These are phyloP conservation scores for Teratosphaeria destructans DNA, from an alignment of 2,329 filamentous ascomycete species.

Conservation along the genomic window DNA sequence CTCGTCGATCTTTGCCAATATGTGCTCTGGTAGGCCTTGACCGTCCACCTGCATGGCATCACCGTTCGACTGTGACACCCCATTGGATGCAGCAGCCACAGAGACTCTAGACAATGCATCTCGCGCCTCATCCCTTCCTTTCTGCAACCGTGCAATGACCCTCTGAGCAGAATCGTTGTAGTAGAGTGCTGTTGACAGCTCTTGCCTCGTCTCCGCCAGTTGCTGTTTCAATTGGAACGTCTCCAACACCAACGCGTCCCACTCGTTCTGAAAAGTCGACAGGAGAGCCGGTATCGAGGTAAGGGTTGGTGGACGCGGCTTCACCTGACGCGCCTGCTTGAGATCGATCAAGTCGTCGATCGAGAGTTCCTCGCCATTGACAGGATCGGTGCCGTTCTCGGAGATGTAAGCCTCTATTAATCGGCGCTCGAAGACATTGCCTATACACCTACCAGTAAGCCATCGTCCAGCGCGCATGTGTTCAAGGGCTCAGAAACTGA, in stretches of 20 bases:
- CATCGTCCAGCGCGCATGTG: conserved; percentile 14
- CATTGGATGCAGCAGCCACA: conserved; percentile 46
- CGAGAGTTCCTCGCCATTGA: conserved; percentile 74
- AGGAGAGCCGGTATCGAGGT: conserved; percentile 94
- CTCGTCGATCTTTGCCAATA: conserved; percentile 65
- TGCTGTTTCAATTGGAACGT: conserved; percentile 86
- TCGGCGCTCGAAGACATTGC: conserved; percentile 87
- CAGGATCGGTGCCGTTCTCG: conserved; percentile 85
- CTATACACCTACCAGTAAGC: conserved; percentile 36
- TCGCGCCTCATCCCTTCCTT: conserved; percentile 83
- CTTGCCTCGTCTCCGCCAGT: conserved; percentile 78
- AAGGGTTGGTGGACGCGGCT: conserved; percentile 80
- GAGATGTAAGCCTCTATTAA: conserved; percentile 91
- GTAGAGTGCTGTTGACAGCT: conserved; percentile 87
- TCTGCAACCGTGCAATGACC: conserved; percentile 83
- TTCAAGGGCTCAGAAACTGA: conserved; percentile 33
- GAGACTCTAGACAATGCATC: conserved; percentile 80
- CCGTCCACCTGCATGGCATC: conserved; percentile 92
- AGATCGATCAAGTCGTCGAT: conserved; percentile 79
- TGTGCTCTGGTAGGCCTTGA: conserved; percentile 60
- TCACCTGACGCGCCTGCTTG: conserved; percentile 72
- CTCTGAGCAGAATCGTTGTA: conserved; percentile 95
- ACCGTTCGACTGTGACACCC: conserved; percentile 43
- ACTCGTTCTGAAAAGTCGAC: conserved; percentile 93
- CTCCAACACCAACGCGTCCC: conserved; percentile 88